A percentile compares a stretch with the other conserved stretches of the same genome.
These are phyloP conservation scores for Pyrenochaeta sp. DNA, from an alignment of 2,329 filamentous ascomycete genomes.

Conservation along the genomic window DNA sequence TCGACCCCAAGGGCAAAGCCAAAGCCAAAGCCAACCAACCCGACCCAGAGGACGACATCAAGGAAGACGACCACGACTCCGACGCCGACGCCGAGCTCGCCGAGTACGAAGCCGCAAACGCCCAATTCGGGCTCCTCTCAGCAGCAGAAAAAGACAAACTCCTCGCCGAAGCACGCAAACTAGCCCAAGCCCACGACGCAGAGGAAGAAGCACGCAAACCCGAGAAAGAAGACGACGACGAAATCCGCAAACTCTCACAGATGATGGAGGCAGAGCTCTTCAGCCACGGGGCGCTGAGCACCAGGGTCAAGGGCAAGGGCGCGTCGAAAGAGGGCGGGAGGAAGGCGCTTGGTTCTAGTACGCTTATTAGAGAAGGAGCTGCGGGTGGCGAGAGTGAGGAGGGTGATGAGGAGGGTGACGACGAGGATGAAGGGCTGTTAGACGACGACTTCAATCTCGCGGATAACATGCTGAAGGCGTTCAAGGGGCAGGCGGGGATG, in stretches of 20 bases:
- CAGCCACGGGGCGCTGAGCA: conserved; percentile 69
- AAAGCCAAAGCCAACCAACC: conserved; percentile 59
- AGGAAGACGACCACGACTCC: conserved; percentile 58
- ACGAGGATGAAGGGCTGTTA: conserved; percentile 61
- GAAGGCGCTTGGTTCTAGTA: conserved; percentile 38
- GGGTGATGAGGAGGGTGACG: conserved; percentile 54
- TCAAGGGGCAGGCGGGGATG: conserved; percentile 87
- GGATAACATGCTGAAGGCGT: conserved; percentile 88
- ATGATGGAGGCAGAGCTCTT: conserved; percentile 78
- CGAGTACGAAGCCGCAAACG: conserved; percentile 78
- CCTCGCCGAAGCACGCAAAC: conserved; percentile 41
- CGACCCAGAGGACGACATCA: conserved; percentile 49
- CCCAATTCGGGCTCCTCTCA: conserved; percentile 79
- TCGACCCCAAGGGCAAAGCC: conserved; percentile 67
- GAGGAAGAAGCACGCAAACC: too few species aligned
- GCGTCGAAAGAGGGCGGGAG: too few species aligned
- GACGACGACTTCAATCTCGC: conserved; percentile 87
- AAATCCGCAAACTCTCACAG: conserved; percentile 70
- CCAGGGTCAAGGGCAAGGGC: too few species aligned
- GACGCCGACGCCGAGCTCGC: conserved; percentile 78
- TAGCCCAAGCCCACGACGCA: conserved; percentile 51
- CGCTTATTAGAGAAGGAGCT: too few species aligned
- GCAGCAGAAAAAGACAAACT: conserved; percentile 43
- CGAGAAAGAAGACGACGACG: conserved; percentile 56
- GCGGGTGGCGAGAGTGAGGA: conserved; percentile 14